Percentiles rank a stretch among this genome's conserved stretches.
Evolutionary conservation across 129 eudicot species (phyloP).

Genomic region (Escallonia herrerae): DNA sequence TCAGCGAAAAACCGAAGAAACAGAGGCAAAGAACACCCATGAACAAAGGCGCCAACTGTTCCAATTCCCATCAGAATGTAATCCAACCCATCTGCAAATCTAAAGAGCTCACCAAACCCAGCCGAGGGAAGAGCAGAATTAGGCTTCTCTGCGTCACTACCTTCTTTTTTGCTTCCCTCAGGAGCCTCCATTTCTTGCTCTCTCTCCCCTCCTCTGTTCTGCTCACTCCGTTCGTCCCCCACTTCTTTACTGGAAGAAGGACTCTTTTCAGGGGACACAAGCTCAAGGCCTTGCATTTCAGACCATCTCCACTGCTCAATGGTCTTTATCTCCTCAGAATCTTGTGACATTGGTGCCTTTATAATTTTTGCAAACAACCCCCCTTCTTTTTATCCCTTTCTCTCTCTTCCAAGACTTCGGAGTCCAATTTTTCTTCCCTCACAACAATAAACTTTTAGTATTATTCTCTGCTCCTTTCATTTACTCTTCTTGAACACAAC

Average conservation of each 20-base stretch:
- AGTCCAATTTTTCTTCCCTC: not conserved
- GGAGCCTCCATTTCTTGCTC: conserved; percentile 28
- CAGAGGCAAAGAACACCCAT: conserved; percentile 84
- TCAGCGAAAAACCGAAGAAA: conserved; percentile 83
- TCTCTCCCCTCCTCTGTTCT: conserved; percentile 23
- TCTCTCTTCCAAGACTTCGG: conserved; percentile 10
- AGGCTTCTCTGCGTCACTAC: conserved; percentile 23
- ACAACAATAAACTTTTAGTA: not conserved
- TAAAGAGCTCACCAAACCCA: conserved; percentile 62
- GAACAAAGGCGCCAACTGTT: conserved; percentile 85
- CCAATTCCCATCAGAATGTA: conserved; percentile 83
- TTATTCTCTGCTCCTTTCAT: not conserved
- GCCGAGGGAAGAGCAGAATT: conserved; percentile 32
- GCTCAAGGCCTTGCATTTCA: conserved; percentile 78
- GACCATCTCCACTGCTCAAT: conserved; percentile 74
- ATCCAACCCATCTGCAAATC: conserved; percentile 90
- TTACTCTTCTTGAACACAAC: not conserved
- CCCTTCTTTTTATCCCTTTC: conserved; percentile 17
- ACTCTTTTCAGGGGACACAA: conserved; percentile 23
- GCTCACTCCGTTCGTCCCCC: not conserved
- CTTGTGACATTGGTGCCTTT: conserved; percentile 43
- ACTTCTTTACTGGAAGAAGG: not conserved
- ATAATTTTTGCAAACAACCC: conserved; percentile 15
- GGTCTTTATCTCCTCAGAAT: conserved; percentile 53
- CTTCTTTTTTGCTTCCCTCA: conserved; percentile 19